phyloP scores from a whole-genome alignment of 257 asterid genomes.

The Knoxia roxburghii region DNA sequence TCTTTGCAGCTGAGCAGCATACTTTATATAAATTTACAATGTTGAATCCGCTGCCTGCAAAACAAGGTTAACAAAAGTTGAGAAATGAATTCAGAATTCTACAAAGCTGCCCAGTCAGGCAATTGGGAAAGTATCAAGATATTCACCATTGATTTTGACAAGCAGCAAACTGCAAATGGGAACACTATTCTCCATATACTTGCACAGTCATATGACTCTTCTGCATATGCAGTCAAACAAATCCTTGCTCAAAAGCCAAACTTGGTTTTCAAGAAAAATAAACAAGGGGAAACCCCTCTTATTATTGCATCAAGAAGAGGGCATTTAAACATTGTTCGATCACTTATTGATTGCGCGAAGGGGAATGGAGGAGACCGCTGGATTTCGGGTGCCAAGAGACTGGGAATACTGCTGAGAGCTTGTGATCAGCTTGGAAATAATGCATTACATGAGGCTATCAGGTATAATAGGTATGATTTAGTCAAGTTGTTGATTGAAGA shows the following conservation, averaged over 20 bases:
- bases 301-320: slow-evolving; percentile 8
- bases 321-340: not conserved
- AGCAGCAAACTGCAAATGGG: not conserved
- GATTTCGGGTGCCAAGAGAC: not conserved
- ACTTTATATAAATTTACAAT: too few relatives aligned
- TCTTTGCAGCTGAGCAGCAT: too few relatives aligned
- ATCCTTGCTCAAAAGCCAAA: not conserved
- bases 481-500: not conserved
- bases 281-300: not conserved
- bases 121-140: not conserved
- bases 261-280: not conserved
- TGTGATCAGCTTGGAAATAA: slow-evolving; percentile 1
- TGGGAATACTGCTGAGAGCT: not conserved
- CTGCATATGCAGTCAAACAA: not conserved
- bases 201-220: not conserved
- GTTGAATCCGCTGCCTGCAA: too few relatives aligned
- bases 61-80: not conserved
- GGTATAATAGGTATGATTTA: not conserved
- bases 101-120: slow-evolving; percentile 5
- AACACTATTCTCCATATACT: slow-evolving; percentile 5
- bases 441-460: slow-evolving; percentile 14
- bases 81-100: slow-evolving; percentile 5
- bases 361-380: not conserved
- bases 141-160: not conserved
- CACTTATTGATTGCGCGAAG: not conserved